phyloP scores from a whole-genome alignment of 2,329 filamentous ascomycete genomes.

The Didymella pinodella region DNA sequence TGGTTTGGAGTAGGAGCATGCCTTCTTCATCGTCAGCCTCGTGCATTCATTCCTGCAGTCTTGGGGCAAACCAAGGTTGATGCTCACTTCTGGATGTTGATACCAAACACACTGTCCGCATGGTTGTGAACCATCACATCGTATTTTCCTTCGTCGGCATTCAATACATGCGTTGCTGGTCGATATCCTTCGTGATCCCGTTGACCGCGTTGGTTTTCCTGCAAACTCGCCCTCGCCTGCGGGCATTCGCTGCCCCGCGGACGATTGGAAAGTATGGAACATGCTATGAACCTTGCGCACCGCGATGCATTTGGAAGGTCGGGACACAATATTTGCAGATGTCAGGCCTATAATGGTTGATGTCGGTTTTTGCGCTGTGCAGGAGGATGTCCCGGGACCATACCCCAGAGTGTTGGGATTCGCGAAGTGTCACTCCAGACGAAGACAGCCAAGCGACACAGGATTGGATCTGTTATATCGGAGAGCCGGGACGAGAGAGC shows the following conservation, averaged over 20 bases:
- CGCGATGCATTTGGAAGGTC: constrained; percentile 12
- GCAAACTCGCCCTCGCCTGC: constrained; percentile 45
- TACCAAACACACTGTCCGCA: constrained; percentile 86
- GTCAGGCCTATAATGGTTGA: constrained; percentile 15
- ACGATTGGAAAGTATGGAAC: constrained; percentile 57
- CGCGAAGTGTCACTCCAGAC: constrained; percentile 23
- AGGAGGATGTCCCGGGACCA: constrained; percentile 14
- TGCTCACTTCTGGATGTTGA: constrained; percentile 69
- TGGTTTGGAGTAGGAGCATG: constrained; percentile 83
- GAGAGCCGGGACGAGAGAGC: constrained; percentile 23
- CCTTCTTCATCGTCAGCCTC: constrained; percentile 30
- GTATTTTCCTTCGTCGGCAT: constrained; percentile 82
- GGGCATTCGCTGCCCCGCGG: constrained; percentile 43
- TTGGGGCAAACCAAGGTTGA: neutral
- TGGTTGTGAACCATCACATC: constrained; percentile 81
- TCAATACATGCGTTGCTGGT: constrained; percentile 73
- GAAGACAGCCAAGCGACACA: constrained; percentile 16
- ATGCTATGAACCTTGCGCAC: constrained; percentile 38
- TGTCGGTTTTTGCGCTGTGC: constrained; percentile 18
- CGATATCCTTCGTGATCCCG: constrained; percentile 55
- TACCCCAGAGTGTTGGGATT: constrained; percentile 23
- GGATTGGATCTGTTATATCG: constrained; percentile 29
- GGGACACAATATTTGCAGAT: constrained; percentile 19
- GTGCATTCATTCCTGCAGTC: neutral
- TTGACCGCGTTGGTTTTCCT: constrained; percentile 47